Evolutionary conservation across 768 basidiomycete genomes (phyloP).

Genomic region (Cystobasidium tubakii): DNA sequence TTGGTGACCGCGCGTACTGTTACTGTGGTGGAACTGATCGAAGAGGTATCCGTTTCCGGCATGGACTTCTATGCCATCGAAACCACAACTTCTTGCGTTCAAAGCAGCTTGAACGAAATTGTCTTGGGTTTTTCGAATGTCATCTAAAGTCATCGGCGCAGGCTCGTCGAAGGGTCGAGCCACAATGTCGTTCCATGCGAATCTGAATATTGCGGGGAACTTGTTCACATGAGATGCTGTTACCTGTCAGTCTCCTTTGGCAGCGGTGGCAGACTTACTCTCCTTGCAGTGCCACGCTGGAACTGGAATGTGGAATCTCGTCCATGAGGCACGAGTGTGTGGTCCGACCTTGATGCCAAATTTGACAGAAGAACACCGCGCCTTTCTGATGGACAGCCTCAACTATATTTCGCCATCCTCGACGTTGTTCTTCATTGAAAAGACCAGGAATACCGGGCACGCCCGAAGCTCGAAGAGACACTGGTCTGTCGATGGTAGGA

Average conservation of each 20-base stretch:
- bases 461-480: constrained; percentile 44
- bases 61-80: constrained; percentile 60
- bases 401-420: constrained; percentile 50
- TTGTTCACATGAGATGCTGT: too few species aligned
- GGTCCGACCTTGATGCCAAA: constrained; percentile 39
- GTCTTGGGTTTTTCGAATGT: constrained; percentile 52
- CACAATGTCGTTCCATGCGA: constrained; percentile 19
- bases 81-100: constrained; percentile 60
- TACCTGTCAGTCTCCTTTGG: too few species aligned
- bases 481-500: constrained; percentile 42
- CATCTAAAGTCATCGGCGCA: constrained; percentile 45
- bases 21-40: constrained; percentile 42
- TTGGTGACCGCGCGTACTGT: constrained; percentile 1
- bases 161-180: constrained; percentile 39
- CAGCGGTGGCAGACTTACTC: background rate
- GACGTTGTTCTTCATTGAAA: constrained; percentile 46
- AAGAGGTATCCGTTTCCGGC: constrained; percentile 36
- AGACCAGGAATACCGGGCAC: constrained; percentile 41
- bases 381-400: constrained; percentile 55
- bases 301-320: constrained; percentile 26
- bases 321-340: constrained; percentile 35
- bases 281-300: constrained; percentile 19
- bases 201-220: too few species aligned
- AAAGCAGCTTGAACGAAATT: constrained; percentile 57
- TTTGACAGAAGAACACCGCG: constrained; percentile 54